Percentiles rank a stretch among this genome's conserved stretches.
Evolutionary conservation across 225 moss, liverwort and hornwort species (phyloP).

Genomic region (Neckera pumila): DNA sequence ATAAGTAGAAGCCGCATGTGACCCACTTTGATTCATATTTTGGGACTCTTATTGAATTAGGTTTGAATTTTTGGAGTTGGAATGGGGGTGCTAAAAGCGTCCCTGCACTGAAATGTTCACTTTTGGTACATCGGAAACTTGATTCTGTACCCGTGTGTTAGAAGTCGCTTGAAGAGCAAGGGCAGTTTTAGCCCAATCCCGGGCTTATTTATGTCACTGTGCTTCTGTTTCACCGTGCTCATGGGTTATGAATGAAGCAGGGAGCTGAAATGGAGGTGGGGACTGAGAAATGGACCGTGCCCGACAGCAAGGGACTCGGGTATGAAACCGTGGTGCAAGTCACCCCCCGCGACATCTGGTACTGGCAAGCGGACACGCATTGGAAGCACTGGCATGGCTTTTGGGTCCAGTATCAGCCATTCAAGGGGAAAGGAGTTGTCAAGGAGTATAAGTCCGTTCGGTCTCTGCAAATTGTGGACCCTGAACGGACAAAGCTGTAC

Average conservation of each 20-base stretch:
- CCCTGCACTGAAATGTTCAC: background rate
- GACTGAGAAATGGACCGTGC: constrained; percentile 18
- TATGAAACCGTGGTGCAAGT: constrained; percentile 25
- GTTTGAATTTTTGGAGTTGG: background rate
- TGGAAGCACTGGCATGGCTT: constrained; percentile 50
- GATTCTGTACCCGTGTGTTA: background rate
- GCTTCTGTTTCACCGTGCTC: background rate
- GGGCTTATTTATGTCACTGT: background rate
- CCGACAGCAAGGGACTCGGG: constrained; percentile 28
- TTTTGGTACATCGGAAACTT: background rate
- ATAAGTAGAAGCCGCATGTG: background rate
- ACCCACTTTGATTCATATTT: background rate
- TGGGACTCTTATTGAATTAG: background rate
- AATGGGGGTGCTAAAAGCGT: too few relatives aligned
- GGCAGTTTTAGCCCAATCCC: background rate
- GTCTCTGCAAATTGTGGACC: constrained; percentile 23
- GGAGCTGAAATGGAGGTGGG: constrained; percentile 10
- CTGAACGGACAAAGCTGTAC: constrained; percentile 14
- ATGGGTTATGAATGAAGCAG: background rate
- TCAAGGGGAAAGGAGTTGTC: constrained; percentile 5
- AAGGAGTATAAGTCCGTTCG: constrained; percentile 42
- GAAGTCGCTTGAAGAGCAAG: background rate
- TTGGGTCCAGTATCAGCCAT: constrained; percentile 20
- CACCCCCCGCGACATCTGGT: constrained; percentile 29
- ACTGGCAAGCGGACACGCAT: constrained; percentile 36